These are phyloP conservation scores for Entomortierella chlamydospora DNA, from an alignment of 192 early-diverging fungal species.

Conservation along the genomic window DNA sequence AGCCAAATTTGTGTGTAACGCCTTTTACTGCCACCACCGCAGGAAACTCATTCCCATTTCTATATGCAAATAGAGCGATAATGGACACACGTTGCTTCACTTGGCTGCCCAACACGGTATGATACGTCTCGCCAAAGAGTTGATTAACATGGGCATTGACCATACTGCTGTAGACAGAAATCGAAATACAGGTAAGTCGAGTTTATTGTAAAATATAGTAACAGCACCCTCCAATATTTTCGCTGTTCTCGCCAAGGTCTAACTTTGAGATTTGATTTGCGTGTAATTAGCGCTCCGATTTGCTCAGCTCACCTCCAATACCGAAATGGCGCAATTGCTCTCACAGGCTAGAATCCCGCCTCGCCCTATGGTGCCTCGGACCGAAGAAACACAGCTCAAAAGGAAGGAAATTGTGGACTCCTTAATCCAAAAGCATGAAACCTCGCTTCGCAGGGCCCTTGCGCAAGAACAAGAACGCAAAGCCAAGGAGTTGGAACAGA, in stretches of 20 bases:
- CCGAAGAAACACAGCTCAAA: background rate
- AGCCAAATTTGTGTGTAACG: background rate
- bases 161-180: slow-evolving; percentile 43
- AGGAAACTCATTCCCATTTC: background rate
- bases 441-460: background rate
- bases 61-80: slow-evolving; percentile 24
- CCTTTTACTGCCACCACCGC: background rate
- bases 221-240: background rate
- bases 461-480: slow-evolving; percentile 20
- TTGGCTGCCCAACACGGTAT: slow-evolving; percentile 30
- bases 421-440: slow-evolving; percentile 28
- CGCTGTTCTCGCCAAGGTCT: no score
- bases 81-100: slow-evolving; percentile 34
- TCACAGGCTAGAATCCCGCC: slow-evolving; percentile 20
- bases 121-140: slow-evolving; percentile 19
- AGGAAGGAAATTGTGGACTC: slow-evolving; percentile 18
- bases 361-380: slow-evolving; percentile 37
- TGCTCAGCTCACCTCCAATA: slow-evolving; percentile 4
- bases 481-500: background rate
- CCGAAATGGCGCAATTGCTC: slow-evolving; percentile 12
- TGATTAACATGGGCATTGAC: slow-evolving; percentile 42
- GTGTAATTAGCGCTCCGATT: slow-evolving; percentile 4
- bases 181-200: slow-evolving; percentile 33
- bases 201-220: background rate
- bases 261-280: background rate